phyloP scores from a whole-genome alignment of 192 early-diverging fungal species.

The Coemansia sp. region DNA sequence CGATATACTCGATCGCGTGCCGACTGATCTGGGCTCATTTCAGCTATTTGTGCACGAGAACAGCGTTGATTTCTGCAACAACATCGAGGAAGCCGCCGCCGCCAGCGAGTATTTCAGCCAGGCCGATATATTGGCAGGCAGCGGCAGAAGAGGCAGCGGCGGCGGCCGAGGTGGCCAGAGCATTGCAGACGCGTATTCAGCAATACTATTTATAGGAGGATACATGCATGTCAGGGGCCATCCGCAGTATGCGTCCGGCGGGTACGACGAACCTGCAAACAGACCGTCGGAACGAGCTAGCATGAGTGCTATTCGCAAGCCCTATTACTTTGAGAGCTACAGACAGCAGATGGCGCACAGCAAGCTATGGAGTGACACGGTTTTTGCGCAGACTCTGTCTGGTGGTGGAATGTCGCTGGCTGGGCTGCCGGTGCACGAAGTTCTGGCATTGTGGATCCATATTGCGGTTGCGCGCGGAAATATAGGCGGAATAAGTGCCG shows the following conservation, averaged over 20 bases:
- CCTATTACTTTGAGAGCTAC: constrained; percentile 38
- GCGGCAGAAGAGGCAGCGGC: not conserved
- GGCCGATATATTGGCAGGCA: constrained; percentile 38
- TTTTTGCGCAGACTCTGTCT: not conserved
- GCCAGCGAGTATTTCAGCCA: constrained; percentile 58
- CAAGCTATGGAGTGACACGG: constrained; percentile 14
- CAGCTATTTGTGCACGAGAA: constrained; percentile 64
- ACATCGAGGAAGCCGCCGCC: constrained; percentile 53
- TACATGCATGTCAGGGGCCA: constrained; percentile 30
- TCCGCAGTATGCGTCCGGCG: constrained; percentile 1
- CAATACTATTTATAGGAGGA: constrained; percentile 34
- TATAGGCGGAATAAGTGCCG: not conserved
- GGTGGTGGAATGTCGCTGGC: not conserved
- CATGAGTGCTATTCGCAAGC: constrained; percentile 34
- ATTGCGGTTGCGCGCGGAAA: not conserved
- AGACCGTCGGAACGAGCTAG: not conserved
- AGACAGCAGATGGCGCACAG: constrained; percentile 8
- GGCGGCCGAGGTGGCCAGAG: constrained; percentile 2
- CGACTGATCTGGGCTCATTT: constrained; percentile 59
- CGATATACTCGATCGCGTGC: constrained; percentile 54
- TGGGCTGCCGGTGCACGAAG: constrained; percentile 11
- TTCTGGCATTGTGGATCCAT: constrained; percentile 3
- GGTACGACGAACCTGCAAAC: not conserved
- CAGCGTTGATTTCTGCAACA: constrained; percentile 53
- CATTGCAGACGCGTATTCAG: constrained; percentile 17